Percentiles rank a stretch among this genome's conserved stretches.
Evolutionary conservation across 768 basidiomycete genomes (phyloP).

Genomic region (Trametes cingulata): DNA sequence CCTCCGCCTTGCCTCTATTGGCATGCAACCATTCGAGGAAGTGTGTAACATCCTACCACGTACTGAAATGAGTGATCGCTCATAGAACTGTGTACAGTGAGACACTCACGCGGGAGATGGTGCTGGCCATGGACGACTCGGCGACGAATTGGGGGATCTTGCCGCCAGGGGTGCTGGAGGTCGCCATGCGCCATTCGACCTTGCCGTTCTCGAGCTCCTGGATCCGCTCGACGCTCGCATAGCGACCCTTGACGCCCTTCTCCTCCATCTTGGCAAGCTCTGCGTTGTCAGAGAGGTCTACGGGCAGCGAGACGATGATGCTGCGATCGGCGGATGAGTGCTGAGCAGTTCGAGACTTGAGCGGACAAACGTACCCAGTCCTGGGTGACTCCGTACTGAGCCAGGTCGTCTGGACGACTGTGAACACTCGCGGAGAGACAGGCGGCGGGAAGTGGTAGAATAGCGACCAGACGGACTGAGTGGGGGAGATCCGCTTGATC

Average conservation of each 20-base stretch:
- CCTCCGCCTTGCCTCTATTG: slow-evolving; percentile 22
- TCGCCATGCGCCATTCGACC: slow-evolving; percentile 82
- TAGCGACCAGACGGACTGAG: slow-evolving; percentile 67
- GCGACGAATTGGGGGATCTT: slow-evolving; percentile 64
- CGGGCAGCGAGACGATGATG: slow-evolving; percentile 59
- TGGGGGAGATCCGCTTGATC: slow-evolving; percentile 63
- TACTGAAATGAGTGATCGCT: slow-evolving; percentile 2
- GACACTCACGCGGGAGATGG: slow-evolving; percentile 57
- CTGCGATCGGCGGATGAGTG: slow-evolving; percentile 17
- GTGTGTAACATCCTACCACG: slow-evolving; percentile 68
- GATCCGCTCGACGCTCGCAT: slow-evolving; percentile 69
- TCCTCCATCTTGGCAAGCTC: slow-evolving; percentile 63
- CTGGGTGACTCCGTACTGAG: slow-evolving; percentile 50
- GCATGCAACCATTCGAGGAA: slow-evolving; percentile 67
- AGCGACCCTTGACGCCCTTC: slow-evolving; percentile 64
- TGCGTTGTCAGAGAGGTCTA: slow-evolving; percentile 60
- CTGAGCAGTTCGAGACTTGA: not conserved
- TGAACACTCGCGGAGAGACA: slow-evolving; percentile 74
- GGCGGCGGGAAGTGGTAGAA: slow-evolving; percentile 74
- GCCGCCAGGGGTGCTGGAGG: slow-evolving; percentile 71
- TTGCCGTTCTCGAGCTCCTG: slow-evolving; percentile 60
- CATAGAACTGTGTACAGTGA: not conserved
- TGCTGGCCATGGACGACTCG: slow-evolving; percentile 59
- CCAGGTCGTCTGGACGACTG: slow-evolving; percentile 66
- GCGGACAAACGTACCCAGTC: slow-evolving; percentile 52